A percentile compares a stretch with the other conserved stretches of the same genome.
Conservation (phyloP, 208 protist genomes). For the Vickermania spadyakhi region DNA sequence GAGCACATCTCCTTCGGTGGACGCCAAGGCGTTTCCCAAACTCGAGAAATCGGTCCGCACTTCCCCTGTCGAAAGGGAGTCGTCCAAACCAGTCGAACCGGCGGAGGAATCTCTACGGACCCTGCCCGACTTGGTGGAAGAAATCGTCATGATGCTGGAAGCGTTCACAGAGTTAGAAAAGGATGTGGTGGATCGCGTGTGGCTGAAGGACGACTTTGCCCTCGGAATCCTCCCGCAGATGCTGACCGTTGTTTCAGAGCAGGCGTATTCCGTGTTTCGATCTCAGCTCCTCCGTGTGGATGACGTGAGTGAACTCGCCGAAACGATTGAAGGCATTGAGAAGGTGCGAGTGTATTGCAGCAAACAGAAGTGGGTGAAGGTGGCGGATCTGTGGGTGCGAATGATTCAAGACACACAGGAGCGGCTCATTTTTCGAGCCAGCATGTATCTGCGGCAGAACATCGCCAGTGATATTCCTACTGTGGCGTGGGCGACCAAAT, state of each 20-base stretch:
- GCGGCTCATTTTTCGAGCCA: conserved; percentile 72
- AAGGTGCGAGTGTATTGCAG: conserved; percentile 21
- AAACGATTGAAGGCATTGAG: conserved; percentile 65
- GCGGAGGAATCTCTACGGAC: conserved; percentile 12
- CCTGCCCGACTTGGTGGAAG: conserved; percentile 39
- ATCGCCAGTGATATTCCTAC: conserved; percentile 33
- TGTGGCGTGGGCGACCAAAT: conserved; percentile 23
- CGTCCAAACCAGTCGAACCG: background rate
- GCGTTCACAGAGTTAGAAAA: conserved; percentile 36
- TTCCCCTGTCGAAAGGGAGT: background rate
- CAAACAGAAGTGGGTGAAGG: conserved; percentile 13
- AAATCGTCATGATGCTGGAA: conserved; percentile 52
- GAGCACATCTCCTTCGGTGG: background rate
- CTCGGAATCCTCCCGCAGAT: conserved; percentile 43
- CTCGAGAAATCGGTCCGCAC: background rate
- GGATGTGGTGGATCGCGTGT: conserved; percentile 50
- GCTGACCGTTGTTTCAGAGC: conserved; percentile 40
- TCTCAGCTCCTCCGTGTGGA: conserved; percentile 69
- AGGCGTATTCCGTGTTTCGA: conserved; percentile 77
- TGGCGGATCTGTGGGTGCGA: conserved; percentile 44
- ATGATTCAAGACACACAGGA: conserved; percentile 87
- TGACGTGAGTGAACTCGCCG: conserved; percentile 53
- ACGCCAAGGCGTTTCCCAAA: background rate
- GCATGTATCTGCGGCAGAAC: conserved; percentile 57
- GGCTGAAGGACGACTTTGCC: conserved; percentile 67